Evolutionary conservation across 805 yeast genomes (phyloP), one percentile per base, ranked within the genome.

Genomic region (Candida cerambycidarum): DNA sequence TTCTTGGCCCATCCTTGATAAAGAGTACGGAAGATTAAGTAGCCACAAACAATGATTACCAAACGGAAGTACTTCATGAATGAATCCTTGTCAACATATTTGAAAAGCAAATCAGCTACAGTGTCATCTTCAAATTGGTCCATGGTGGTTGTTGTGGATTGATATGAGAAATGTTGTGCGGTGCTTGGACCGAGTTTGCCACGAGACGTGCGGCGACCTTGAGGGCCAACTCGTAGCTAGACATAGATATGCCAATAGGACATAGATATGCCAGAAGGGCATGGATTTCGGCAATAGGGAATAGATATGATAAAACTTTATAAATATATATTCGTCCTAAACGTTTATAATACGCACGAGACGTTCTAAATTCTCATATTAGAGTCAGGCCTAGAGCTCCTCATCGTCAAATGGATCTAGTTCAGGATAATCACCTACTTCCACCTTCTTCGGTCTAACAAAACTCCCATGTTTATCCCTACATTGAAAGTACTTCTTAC

Each of bases 391-490:
- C n/a, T n/a, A 34, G 10, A 34, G 25, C n/a, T 34, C 36, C 14
- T 38, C 41, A 29, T 38, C 41, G n/a, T 41, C 43, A 28, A 75
- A 62, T 5, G 74, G 68, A 38, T 63, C 69, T 24, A 63, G 50
- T 43, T 74, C 80, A 0, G 83, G 79, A 49, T 72, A 83, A 45
- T 83, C 85, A 1, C 95, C 90, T 4, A 81, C 78, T 46, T 82
- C 83, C 3, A 90, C 82, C 40, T 70, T 74, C 9, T 60, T 62
- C 0, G 97, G 95, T 45, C 78, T 78, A 11, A 89, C 79, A 59
- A 92, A 88, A 5, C 89, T 80, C 4, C 97, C 97, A 54, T 86
- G 82, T 15, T 75, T 74, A 5, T 56, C 55, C 5, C 68, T 65
- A 24, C 89, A 79, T 4, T 65, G 55, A 57, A 92, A 90, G 49